These are phyloP conservation scores for Aciculoconidium aculeatum DNA, from an alignment of 805 yeast genomes.

Conservation along the genomic window DNA sequence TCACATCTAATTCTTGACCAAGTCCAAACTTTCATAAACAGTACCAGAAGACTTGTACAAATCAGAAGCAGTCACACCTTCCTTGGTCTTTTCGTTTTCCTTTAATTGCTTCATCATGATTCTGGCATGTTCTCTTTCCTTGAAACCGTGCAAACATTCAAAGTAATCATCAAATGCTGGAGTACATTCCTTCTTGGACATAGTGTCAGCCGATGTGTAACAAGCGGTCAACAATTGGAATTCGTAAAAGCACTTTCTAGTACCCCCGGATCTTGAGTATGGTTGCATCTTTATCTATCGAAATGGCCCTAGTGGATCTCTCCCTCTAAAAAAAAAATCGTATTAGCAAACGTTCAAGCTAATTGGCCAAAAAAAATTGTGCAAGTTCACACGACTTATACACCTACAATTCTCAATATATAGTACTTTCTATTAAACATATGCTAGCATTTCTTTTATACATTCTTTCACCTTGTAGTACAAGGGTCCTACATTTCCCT, in stretches of 20 bases:
- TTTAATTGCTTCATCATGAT: constrained; percentile 41
- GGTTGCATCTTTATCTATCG: constrained; percentile 36
- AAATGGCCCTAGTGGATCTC: constrained; percentile 2
- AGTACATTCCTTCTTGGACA: constrained; percentile 34
- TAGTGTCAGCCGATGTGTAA: constrained; percentile 40
- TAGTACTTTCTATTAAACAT: constrained; percentile 39
- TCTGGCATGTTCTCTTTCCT: constrained; percentile 41
- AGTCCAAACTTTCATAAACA: constrained; percentile 39
- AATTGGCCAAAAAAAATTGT: no score
- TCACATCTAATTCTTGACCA: constrained; percentile 17
- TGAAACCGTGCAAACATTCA: constrained; percentile 42
- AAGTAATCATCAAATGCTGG: constrained; percentile 42
- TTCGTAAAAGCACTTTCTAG: constrained; percentile 43
- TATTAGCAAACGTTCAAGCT: no score
- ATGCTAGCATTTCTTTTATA: constrained; percentile 70
- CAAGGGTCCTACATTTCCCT: constrained; percentile 69
- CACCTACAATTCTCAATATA: no score
- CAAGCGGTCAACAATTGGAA: constrained; percentile 41
- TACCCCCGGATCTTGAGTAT: constrained; percentile 42
- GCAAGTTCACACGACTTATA: no score
- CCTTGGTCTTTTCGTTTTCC: constrained; percentile 35
- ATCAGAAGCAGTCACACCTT: constrained; percentile 38
- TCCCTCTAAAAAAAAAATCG: constrained; percentile 3
- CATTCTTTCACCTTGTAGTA: constrained; percentile 74
- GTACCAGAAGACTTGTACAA: constrained; percentile 37